Conservation (phyloP, 306 rosid genomes). For the Vachellia pachyceras region DNA sequence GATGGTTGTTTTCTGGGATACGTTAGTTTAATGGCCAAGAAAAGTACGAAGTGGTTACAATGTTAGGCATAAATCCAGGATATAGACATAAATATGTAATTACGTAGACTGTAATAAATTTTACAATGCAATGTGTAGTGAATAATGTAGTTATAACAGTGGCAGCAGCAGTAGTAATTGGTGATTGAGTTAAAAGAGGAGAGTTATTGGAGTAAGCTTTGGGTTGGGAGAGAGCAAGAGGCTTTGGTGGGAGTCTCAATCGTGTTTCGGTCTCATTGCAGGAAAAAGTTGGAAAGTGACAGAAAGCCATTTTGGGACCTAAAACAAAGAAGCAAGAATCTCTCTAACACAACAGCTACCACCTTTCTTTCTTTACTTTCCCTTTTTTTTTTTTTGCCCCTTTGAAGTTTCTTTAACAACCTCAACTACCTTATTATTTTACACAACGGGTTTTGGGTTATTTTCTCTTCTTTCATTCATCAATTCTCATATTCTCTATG, state of each 20-base stretch:
- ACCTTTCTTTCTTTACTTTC: background rate
- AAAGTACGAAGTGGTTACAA: background rate
- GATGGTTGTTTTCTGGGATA: background rate
- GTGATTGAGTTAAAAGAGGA: background rate
- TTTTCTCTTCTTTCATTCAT: background rate
- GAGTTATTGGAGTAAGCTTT: background rate
- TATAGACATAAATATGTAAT: background rate
- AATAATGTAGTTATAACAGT: background rate
- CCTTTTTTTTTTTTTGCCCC: background rate
- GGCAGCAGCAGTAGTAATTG: background rate
- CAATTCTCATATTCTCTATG: background rate
- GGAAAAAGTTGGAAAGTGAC: constrained; percentile 40
- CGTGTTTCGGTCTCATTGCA: constrained; percentile 25
- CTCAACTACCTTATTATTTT: constrained; percentile 24
- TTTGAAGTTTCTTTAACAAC: constrained; percentile 4
- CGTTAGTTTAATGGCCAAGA: background rate
- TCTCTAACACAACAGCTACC: background rate
- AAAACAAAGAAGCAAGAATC: background rate
- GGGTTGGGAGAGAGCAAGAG: background rate
- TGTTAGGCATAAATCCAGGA: background rate
- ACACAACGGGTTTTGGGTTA: background rate
- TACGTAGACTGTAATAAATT: background rate
- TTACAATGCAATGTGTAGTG: background rate
- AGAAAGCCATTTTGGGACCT: constrained; percentile 14
- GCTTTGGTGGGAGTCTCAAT: constrained; percentile 28